Percentiles rank a stretch among this genome's conserved stretches.
These are phyloP conservation scores for Fusarium paranaense DNA, from an alignment of 2,329 filamentous ascomycete species.

Conservation along the genomic window DNA sequence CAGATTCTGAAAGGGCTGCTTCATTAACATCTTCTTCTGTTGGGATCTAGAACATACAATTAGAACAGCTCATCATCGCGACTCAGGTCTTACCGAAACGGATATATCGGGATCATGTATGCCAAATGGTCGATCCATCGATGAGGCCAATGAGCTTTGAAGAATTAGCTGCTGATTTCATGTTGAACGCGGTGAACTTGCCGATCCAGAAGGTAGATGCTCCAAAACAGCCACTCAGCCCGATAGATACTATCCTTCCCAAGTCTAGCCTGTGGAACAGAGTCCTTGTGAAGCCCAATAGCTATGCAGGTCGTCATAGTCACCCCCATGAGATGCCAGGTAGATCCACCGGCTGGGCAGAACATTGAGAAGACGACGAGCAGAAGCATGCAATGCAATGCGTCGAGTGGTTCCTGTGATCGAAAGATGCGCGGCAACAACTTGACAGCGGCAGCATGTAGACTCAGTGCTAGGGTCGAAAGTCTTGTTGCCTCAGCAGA, in stretches of 20 bases:
- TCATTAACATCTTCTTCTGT: background rate
- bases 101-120: conserved; percentile 8
- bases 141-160: background rate
- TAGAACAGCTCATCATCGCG: rapidly evolving
- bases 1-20: background rate
- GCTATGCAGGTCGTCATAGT: conserved; percentile 28
- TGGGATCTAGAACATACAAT: background rate
- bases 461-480: background rate
- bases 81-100: background rate
- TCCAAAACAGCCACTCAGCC: conserved; percentile 22
- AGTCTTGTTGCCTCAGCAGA: conserved; percentile 1
- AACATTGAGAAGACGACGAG: conserved; percentile 16
- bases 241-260: background rate
- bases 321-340: conserved; percentile 12
- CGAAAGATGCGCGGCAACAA: background rate
- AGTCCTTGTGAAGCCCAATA: conserved; percentile 1
- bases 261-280: background rate
- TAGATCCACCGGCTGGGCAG: conserved; percentile 5
- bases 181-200: background rate
- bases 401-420: conserved; percentile 3
- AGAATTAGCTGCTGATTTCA: background rate
- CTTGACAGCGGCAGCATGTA: conserved; percentile 10
- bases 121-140: conserved; percentile 10
- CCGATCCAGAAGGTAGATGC: conserved; percentile 18
- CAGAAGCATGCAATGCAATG: conserved; percentile 18